Evolutionary conservation across 805 yeast species (phyloP), one percentile per base, ranked within the genome.

Genomic region (Pichia nanzhaoensis): DNA sequence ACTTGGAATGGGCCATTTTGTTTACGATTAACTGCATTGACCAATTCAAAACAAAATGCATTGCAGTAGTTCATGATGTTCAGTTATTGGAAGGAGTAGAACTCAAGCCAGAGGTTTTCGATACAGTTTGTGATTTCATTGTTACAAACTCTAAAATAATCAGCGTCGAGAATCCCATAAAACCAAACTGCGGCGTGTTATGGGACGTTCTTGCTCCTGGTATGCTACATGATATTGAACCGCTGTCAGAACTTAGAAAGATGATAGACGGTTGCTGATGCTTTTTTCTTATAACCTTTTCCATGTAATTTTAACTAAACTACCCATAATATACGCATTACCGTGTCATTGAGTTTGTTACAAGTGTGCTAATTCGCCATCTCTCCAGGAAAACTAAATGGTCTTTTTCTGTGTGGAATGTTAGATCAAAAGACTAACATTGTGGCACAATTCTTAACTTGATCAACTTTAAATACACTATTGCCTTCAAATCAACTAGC

Each of bases 1-100:
- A 60, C 41, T 48, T 57, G 24, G 65, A 60, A 45, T 60, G 65
- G 65, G 65, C 58, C 10, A 58, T 60, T 59, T 42, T 60, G 17
- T 59, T 52, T 34, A 47, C 58, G 6, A 56, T 60, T 19, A 54
- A 56, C 5, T 54, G 50, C 14, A 55, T 59, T 21, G 49, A 47
- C 32, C 7, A 22, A 10, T 34, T 37, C 8, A 13, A 45, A 12
- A 60, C 65, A 1, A 44, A 34, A 9, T 56, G 64, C 24, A 59
- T 56, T 4, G 65, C 65, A 4, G 53, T 60, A 20, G 64, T 60
- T 17, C 65, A 60, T 40, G 63, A 60, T 46, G 58, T 61, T 37
- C 65, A 60, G 47, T 46, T 60, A 8, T 45, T 59, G 16, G 55
- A 55, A 13, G 57, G 57, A 14, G 28, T 48, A 28, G 56, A 53